Percentiles rank a stretch among this genome's conserved stretches.
phyloP scores from a whole-genome alignment of 805 yeast genomes.

The Cyberlindnera misumaiensis region DNA sequence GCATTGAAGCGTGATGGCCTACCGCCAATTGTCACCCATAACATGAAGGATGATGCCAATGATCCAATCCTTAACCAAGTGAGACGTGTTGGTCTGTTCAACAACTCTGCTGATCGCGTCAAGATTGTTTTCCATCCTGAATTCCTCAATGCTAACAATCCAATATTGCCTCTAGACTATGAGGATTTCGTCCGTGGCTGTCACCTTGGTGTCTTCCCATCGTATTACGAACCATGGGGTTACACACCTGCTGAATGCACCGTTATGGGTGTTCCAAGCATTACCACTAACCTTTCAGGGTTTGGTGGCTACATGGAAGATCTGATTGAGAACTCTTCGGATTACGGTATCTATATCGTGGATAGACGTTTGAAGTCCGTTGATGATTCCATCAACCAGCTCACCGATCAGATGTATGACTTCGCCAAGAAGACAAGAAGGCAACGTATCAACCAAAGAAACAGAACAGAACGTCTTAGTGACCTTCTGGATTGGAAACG shows the following conservation, averaged over 20 bases:
- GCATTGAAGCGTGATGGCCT: slow-evolving; percentile 84
- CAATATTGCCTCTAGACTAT: slow-evolving; percentile 86
- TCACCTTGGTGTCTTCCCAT: slow-evolving; percentile 96
- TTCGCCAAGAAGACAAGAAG: slow-evolving; percentile 86
- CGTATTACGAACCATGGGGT: slow-evolving; percentile 99
- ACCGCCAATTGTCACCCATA: slow-evolving; percentile 96
- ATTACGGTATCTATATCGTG: slow-evolving; percentile 95
- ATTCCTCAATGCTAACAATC: slow-evolving; percentile 89
- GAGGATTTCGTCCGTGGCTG: slow-evolving; percentile 98
- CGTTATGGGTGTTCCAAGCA: slow-evolving; percentile 98
- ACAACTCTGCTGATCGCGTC: slow-evolving; percentile 83
- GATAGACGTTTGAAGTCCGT: slow-evolving; percentile 90
- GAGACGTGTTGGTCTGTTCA: slow-evolving; percentile 86
- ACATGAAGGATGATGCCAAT: slow-evolving; percentile 85
- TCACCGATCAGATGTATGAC: slow-evolving; percentile 83
- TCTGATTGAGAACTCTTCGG: slow-evolving; percentile 85
- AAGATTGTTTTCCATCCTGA: slow-evolving; percentile 97
- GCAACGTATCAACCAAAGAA: slow-evolving; percentile 96
- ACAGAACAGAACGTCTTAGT: slow-evolving; percentile 89
- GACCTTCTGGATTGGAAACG: slow-evolving; percentile 96
- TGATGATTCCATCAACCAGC: slow-evolving; percentile 88
- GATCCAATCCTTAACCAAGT: slow-evolving; percentile 92
- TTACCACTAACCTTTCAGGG: slow-evolving; percentile 92
- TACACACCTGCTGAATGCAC: slow-evolving; percentile 99
- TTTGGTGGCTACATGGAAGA: slow-evolving; percentile 99